Base-by-base conservation (phyloP, 1,139 yeast genomes). In the Pichiaceae sp. region DNA sequence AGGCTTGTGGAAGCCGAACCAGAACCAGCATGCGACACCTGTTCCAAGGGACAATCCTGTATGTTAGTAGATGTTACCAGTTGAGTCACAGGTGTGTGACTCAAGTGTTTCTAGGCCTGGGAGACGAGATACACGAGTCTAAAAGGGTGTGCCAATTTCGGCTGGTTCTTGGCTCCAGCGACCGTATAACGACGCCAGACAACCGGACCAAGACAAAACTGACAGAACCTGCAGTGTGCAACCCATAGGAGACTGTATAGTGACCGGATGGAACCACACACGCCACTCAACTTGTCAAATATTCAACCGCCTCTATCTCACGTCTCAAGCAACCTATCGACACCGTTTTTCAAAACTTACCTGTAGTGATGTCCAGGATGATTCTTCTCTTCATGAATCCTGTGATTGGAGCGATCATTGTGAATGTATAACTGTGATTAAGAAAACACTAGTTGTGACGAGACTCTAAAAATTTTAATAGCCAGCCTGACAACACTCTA, bases 371-470 rank as follows among this genome's bases (percentile, higher is more conserved):
- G 59, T 91, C 96, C 50, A 83, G 73, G 59, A 82, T 72, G 63
- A 85, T 78, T 66, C 78, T 81, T 71, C 78, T 85, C 68, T 75
- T 84, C 48, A 89, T 73, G 49, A 83, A 68, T 51, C 96, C 96
- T 42, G 80, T 75, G 57, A 89, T 86, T 55, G 96, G 95, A 59
- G 95, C 86, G 58, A 87, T 75, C 85, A 83, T 81, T 54, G 51
- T 70, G 23, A 7, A 21, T 7, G 9, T 21, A 7, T 11, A 11
- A 21, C 24, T 30, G 14, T 27, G 15, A 14, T 27, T 7, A 27
- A 27, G 8, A 7, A 27, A 27, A 8, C 9, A 27, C 8, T 27
- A 27, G 15, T 27, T 9, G 29, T 27, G 9, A 27, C 15, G 15
- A 7, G 14, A 9, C 14, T 15, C 14, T 7, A 27, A 14, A 7